Evolutionary conservation across 371 early-diverging fungal species (phyloP), one percentile per base, ranked within the genome.

Genomic region (Rhizopus stolonifer): DNA sequence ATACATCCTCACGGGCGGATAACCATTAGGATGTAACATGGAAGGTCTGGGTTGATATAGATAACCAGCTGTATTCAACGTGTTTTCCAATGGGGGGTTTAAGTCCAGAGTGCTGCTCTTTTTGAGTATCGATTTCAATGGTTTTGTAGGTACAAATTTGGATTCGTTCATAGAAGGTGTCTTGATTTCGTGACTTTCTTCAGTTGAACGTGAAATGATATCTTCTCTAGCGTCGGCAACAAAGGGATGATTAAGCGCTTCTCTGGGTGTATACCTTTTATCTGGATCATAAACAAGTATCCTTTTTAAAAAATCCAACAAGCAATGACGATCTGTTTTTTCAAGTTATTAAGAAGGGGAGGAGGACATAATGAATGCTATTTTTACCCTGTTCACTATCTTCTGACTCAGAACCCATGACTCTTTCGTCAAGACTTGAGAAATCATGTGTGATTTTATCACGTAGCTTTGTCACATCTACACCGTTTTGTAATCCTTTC

Each of bases 171-270:
- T 19, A 3, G 26, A 25, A 6, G 50, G 50, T 8, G 50, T 49
- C 24, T 24, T 36, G n/a, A 39, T 23, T 9, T 32, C 48, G 14
- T 4, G 9, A 10, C 50, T 49, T 17, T 49, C 50, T 25, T 38
- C 39, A 8, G 50, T 48, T 34, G 48, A 33, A 2, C n/a, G 15
- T 17, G 50, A 49, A 9, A 18, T 29, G 7, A 7, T 4, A 10
- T 4, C 31, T 29, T 29, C 31, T 4, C 10, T 29, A 4, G 10
- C 7, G 31, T 10, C 31, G 31, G 49, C 40, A 23, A 97, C 88
- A 61, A 97, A 96, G 2, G 96, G 95, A 59, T 98, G 98, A 50
- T 84, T 64, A 33, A 82, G 68, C 9, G 98, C 98, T 56, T 95
- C 89, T 34, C 83, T 82, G 0, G 98, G 95, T 7, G 91, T 85